Base-by-base conservation (phyloP, 352 stramenopile species). In the Thalassiosira pacifica region DNA sequence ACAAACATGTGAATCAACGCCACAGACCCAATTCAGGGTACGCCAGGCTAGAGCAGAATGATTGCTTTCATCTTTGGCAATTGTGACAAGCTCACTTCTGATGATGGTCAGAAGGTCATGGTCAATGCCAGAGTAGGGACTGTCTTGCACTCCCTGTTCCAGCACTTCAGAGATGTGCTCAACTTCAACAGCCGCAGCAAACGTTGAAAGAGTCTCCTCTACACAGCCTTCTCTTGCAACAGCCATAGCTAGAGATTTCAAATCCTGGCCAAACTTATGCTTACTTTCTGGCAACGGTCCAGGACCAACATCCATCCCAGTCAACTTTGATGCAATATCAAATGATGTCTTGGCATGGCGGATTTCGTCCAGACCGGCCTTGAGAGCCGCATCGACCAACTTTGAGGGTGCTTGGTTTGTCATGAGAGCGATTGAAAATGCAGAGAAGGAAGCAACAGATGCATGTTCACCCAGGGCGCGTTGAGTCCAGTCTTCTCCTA, bases 361-460 rank as follows among this genome's bases (percentile, higher is more conserved):
- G 8, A 89, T 67, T 85, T 92, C 87, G 77, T 92, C 87, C 40
- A 87, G 32, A 13, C 67, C 87, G 11, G 87, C 87, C 65, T 69
- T 74, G 0, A 92, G 55, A 37, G 87, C 69, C 79, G 84, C 83
- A 37, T 88, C 66, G 3, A 92, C 79, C 52, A 92, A 81, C 24
- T 65, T 40, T 11, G 69, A 80, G 19, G 87, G 87, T 45, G 87
- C 87, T 48, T 81, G 59, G 64, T 92, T 92, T 40, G 87, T 86
- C 87, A 92, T 92, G 2, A 92, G 72, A 11, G 87, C 79, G 77
- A 92, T 90, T 2, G 79, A 79, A 84, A 90, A 92, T 11, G 87
- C 87, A 40, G 87, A 80, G 68, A 92, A 92, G 0, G 87, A 88
- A 45, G 87, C 74, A 61, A 91, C 76, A n/a, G 86, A 91, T 24